Conservation (phyloP, 2,329 filamentous ascomycete genomes). For the Fusarium buharicum region DNA sequence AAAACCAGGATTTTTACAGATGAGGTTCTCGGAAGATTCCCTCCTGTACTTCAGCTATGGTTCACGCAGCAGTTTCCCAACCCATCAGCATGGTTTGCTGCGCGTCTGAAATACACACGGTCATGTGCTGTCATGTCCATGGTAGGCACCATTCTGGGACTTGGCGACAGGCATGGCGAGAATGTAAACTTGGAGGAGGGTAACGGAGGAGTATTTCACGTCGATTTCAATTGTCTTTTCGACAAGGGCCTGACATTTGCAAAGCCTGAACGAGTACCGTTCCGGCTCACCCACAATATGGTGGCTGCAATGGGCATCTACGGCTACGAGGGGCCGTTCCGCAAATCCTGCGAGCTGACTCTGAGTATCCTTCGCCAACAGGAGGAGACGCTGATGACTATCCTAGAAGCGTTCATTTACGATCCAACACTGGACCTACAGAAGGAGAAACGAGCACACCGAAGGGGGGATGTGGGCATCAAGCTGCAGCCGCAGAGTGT, state of each 20-base stretch:
- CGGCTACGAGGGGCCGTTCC: slow-evolving; percentile 92
- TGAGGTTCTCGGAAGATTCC: slow-evolving; percentile 72
- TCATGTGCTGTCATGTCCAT: slow-evolving; percentile 99
- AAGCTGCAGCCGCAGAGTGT: slow-evolving; percentile 75
- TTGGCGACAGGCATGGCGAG: slow-evolving; percentile 96
- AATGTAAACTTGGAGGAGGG: slow-evolving; percentile 96
- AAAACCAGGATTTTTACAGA: slow-evolving; percentile 79
- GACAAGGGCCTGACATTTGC: slow-evolving; percentile 97
- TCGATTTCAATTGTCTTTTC: slow-evolving; percentile 99
- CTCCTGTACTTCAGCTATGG: slow-evolving; percentile 89
- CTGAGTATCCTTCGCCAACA: slow-evolving; percentile 86
- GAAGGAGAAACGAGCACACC: slow-evolving; percentile 65
- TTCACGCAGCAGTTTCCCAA: slow-evolving; percentile 96
- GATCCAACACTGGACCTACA: slow-evolving; percentile 96
- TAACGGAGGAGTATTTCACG: slow-evolving; percentile 93
- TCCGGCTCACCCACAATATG: slow-evolving; percentile 98
- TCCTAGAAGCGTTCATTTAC: slow-evolving; percentile 95
- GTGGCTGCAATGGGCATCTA: slow-evolving; percentile 96
- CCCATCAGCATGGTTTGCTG: slow-evolving; percentile 90
- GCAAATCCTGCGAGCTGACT: slow-evolving; percentile 89
- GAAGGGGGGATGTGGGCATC: slow-evolving; percentile 54
- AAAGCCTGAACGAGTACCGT: slow-evolving; percentile 93
- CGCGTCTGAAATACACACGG: slow-evolving; percentile 87
- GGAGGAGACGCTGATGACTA: slow-evolving; percentile 96
- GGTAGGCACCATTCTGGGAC: slow-evolving; percentile 91